phyloP scores from a whole-genome alignment of 352 stramenopile species.

The Phytopythium chamaehyphon region DNA sequence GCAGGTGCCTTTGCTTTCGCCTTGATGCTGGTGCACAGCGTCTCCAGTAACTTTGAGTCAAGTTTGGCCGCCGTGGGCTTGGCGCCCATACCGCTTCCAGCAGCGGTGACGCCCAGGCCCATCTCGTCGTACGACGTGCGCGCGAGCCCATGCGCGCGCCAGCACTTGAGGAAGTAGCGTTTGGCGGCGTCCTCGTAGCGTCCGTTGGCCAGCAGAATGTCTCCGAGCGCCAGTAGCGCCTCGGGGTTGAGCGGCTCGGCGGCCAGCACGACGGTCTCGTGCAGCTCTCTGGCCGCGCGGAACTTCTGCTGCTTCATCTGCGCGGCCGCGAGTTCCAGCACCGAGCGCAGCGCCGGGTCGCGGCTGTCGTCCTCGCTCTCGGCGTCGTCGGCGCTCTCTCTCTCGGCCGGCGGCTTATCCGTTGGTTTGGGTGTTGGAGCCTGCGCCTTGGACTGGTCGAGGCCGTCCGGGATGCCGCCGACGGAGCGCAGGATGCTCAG shows the following conservation, averaged over 20 bases:
- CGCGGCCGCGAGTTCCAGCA: slow-evolving; percentile 32
- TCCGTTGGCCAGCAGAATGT: slow-evolving; percentile 44
- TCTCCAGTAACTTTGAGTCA: no score
- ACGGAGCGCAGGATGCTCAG: slow-evolving; percentile 1
- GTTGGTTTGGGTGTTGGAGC: neutral
- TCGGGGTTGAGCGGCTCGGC: slow-evolving; percentile 34
- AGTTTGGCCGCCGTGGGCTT: slow-evolving; percentile 2
- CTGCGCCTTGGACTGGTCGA: neutral
- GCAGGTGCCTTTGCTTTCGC: slow-evolving; percentile 1
- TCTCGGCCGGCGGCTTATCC: neutral
- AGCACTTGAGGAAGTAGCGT: slow-evolving; percentile 45
- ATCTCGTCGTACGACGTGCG: neutral
- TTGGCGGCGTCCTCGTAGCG: slow-evolving; percentile 30
- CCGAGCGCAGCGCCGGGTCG: slow-evolving; percentile 16
- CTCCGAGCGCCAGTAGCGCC: slow-evolving; percentile 44
- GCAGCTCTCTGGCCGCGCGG: slow-evolving; percentile 40
- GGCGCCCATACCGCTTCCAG: neutral
- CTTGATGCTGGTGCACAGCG: slow-evolving; percentile 4
- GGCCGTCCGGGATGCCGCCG: neutral
- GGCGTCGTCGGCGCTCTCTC: slow-evolving; percentile 1
- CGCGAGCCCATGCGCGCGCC: slow-evolving; percentile 17
- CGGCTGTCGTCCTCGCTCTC: slow-evolving; percentile 9
- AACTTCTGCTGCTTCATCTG: slow-evolving; percentile 47
- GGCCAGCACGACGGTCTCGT: slow-evolving; percentile 35
- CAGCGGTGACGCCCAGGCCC: neutral